Evolutionary conservation across 257 asterid species (phyloP).

Genomic region (Solanum clarkiae): DNA sequence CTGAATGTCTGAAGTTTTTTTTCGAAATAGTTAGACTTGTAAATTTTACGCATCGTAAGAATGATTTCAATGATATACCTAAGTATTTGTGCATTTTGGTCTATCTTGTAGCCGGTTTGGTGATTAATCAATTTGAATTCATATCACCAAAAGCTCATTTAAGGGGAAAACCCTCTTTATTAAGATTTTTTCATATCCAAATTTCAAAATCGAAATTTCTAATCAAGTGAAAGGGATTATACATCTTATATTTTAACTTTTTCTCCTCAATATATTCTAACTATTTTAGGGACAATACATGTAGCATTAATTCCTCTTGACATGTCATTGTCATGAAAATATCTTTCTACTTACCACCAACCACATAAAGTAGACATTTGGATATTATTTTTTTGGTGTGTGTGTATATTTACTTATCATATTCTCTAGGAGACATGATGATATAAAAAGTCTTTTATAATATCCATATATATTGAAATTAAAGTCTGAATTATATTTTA

Average conservation of each 20-base stretch:
- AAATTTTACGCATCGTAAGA: background rate
- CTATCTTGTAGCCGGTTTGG: background rate
- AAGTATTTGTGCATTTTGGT: background rate
- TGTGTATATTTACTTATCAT: background rate
- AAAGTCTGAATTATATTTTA: background rate
- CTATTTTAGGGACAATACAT: background rate
- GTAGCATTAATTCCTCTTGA: background rate
- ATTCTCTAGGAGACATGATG: background rate
- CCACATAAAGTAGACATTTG: background rate
- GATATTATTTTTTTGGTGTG: background rate
- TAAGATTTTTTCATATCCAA: background rate
- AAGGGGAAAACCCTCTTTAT: background rate
- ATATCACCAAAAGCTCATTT: background rate
- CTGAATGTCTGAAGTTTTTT: background rate
- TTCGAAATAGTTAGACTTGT: background rate
- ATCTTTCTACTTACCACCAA: background rate
- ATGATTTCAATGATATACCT: background rate
- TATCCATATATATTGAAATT: background rate
- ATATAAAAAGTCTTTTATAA: background rate
- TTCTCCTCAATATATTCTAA: background rate
- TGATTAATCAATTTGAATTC: background rate
- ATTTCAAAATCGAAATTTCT: fast-evolving
- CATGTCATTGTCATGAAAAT: background rate
- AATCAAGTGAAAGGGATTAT: fast-evolving
- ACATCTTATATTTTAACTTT: background rate